These are phyloP conservation scores for Cryphonectria carpinicola DNA, from an alignment of 2,329 filamentous ascomycete species.

Conservation along the genomic window DNA sequence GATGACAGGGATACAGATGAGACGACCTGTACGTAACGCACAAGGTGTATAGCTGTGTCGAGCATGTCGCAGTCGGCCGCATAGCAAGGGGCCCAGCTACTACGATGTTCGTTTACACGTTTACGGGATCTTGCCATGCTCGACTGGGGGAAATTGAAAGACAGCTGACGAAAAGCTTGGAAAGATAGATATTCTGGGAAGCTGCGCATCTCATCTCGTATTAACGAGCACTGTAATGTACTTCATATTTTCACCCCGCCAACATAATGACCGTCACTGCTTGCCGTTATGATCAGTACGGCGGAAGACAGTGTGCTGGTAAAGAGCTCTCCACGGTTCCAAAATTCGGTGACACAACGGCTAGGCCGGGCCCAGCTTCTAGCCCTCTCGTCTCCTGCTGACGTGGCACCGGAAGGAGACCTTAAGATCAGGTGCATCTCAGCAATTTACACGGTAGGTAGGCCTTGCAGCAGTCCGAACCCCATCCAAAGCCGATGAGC, in stretches of 20 bases:
- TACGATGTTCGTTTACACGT: background rate
- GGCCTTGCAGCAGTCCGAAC: background rate
- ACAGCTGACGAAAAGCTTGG: background rate
- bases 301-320: background rate
- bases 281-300: background rate
- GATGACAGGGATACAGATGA: constrained; percentile 1
- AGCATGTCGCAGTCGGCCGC: background rate
- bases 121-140: constrained; percentile 1
- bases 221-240: background rate
- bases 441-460: background rate
- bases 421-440: background rate
- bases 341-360: background rate
- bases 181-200: background rate
- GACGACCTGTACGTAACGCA: background rate
- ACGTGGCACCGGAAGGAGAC: background rate
- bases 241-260: background rate
- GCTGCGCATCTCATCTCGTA: background rate
- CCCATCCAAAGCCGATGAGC: background rate
- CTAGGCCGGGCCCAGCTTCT: background rate
- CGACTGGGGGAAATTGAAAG: background rate
- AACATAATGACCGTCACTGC: background rate
- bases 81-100: background rate
- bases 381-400: background rate
- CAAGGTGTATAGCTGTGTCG: background rate
- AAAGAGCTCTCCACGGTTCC: background rate